A percentile compares a stretch with the other conserved stretches of the same genome.
phyloP scores from a whole-genome alignment of 768 basidiomycete species.

The Calocera cornea region DNA sequence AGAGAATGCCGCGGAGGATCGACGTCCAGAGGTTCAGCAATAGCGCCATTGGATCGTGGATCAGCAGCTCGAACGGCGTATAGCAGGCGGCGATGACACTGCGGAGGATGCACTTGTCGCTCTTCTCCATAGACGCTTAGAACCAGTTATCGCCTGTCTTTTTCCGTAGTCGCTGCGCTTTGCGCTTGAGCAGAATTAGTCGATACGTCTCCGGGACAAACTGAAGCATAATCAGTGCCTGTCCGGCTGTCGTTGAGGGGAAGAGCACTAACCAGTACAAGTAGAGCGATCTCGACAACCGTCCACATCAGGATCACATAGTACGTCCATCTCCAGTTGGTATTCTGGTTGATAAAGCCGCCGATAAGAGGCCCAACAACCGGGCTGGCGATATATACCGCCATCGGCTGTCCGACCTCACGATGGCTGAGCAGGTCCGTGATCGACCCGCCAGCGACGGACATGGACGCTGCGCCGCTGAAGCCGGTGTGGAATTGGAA shows the following conservation, averaged over 20 bases:
- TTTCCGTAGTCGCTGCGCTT: too few relatives aligned
- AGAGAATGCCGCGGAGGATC: not conserved
- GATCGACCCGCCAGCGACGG: slow-evolving; percentile 48
- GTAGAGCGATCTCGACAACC: slow-evolving; percentile 36
- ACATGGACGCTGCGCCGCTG: slow-evolving; percentile 43
- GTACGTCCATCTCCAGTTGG: slow-evolving; percentile 67
- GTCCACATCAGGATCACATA: slow-evolving; percentile 58
- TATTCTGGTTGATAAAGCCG: slow-evolving; percentile 39
- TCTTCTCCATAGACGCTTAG: too few relatives aligned
- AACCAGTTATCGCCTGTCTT: too few relatives aligned
- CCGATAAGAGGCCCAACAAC: slow-evolving; percentile 44
- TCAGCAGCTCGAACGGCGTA: too few relatives aligned
- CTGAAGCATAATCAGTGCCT: slow-evolving; percentile 23
- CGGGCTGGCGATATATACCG: slow-evolving; percentile 38
- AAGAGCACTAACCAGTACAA: slow-evolving; percentile 36
- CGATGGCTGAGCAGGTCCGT: slow-evolving; percentile 44
- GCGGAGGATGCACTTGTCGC: slow-evolving; percentile 30
- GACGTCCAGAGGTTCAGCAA: slow-evolving; percentile 43
- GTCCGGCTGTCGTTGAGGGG: too few relatives aligned
- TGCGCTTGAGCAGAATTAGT: too few relatives aligned
- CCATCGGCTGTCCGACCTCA: slow-evolving; percentile 45
- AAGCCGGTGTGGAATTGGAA: slow-evolving; percentile 46
- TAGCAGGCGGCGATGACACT: slow-evolving; percentile 54
- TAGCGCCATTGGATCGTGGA: slow-evolving; percentile 60
- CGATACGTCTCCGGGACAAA: slow-evolving; percentile 59